phyloP scores from a whole-genome alignment of 768 basidiomycete species.

The Dioszegia crocea region DNA sequence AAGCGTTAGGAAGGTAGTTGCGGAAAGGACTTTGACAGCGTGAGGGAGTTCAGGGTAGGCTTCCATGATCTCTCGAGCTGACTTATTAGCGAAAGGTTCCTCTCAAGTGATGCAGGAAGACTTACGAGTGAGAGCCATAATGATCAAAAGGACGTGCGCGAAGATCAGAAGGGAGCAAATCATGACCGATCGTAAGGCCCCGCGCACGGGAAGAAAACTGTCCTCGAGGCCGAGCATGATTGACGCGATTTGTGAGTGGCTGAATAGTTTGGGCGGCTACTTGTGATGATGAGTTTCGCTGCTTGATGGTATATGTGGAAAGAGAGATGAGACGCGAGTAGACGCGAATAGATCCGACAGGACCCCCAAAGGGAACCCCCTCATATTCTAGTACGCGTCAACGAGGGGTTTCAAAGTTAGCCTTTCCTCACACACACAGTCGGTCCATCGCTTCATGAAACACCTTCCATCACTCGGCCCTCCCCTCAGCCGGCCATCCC shows the following conservation, averaged over 20 bases:
- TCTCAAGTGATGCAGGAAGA: neutral
- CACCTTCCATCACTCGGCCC: too few species aligned
- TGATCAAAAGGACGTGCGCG: slow-evolving; percentile 22
- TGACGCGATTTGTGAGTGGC: neutral
- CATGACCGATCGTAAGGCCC: neutral
- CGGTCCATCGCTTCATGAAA: too few species aligned
- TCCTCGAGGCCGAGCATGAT: neutral
- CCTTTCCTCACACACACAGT: too few species aligned
- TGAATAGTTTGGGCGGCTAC: neutral
- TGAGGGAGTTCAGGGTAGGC: neutral
- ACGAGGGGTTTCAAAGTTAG: too few species aligned
- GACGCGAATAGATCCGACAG: too few species aligned
- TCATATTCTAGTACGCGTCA: too few species aligned
- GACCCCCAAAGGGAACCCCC: too few species aligned
- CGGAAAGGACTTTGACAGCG: slow-evolving; percentile 16
- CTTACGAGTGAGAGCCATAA: slow-evolving; percentile 20
- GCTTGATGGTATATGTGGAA: too few species aligned
- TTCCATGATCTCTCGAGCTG: slow-evolving; percentile 7
- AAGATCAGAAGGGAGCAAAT: slow-evolving; percentile 18
- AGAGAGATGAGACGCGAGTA: too few species aligned
- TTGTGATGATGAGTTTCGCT: too few species aligned
- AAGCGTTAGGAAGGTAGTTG: slow-evolving; percentile 23
- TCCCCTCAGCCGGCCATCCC: too few species aligned
- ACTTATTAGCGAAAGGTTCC: neutral
- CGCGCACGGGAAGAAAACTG: neutral